A percentile compares a stretch with the other conserved stretches of the same genome.
Conservation (phyloP, 2,329 filamentous ascomycete species). For the Penicillium sclerotiorum region DNA sequence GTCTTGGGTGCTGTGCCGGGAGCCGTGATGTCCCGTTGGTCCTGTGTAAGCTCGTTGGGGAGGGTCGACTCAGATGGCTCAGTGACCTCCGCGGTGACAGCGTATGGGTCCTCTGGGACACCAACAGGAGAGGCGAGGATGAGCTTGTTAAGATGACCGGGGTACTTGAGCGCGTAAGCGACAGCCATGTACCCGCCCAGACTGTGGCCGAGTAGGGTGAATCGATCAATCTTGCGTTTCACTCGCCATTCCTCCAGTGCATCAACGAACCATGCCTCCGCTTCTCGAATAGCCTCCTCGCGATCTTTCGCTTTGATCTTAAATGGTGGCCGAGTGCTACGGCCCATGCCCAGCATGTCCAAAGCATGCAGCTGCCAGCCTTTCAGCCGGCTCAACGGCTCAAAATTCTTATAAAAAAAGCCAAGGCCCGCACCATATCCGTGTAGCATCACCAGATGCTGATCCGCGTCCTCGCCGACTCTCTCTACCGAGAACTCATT, state of each 20-base stretch:
- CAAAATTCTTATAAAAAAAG: conserved; percentile 99
- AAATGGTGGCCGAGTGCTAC: conserved; percentile 81
- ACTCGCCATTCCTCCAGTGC: conserved; percentile 94
- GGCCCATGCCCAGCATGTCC: conserved; percentile 94
- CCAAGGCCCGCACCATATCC: conserved; percentile 95
- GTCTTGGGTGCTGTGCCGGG: conserved; percentile 27
- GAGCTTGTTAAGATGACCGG: conserved; percentile 90
- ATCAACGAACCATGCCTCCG: conserved; percentile 95
- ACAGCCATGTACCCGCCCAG: conserved; percentile 93
- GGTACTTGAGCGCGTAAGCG: conserved; percentile 95
- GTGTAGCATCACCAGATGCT: conserved; percentile 93
- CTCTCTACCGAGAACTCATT: conserved; percentile 94
- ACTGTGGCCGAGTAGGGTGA: conserved; percentile 91
- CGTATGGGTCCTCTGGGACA: conserved; percentile 91
- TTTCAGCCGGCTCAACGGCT: conserved; percentile 73
- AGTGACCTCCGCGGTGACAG: conserved; percentile 77
- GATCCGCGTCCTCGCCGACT: conserved; percentile 73
- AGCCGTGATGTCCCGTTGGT: conserved; percentile 56
- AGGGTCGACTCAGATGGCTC: conserved; percentile 74
- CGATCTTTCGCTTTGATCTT: conserved; percentile 80
- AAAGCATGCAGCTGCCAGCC: conserved; percentile 91
- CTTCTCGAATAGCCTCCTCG: conserved; percentile 79
- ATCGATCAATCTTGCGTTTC: conserved; percentile 84
- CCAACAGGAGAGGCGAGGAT: conserved; percentile 94
- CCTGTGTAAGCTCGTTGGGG: conserved; percentile 76